Evolutionary conservation across 2,329 filamentous ascomycete genomes (phyloP), one percentile per base, ranked within the genome.

Genomic region (Diaporthe aspalathi): DNA sequence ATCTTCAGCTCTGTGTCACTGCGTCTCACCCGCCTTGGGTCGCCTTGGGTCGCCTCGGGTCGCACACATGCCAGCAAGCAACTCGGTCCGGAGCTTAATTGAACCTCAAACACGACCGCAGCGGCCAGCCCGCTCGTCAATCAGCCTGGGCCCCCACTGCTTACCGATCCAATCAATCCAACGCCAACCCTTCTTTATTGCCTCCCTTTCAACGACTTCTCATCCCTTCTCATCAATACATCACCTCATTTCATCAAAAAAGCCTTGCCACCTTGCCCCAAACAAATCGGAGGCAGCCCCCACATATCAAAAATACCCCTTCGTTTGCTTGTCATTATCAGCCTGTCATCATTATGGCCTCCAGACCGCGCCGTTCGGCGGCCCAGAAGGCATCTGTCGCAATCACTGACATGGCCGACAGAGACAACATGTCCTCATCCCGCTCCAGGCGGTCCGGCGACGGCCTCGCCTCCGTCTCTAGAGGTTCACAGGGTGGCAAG

Each of bases 371-470:
- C 70, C 82, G 84, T 75, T 84, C 83, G 56, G 84, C 84, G 29
- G 84, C 84, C 75, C 83, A 84, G 74, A 81, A 80, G 78, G 84
- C 84, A 67, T 84, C 80, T 47, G 79, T 79, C 50, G 83, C 82
- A 74, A 85, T 85, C 71, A 85, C 84, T 85, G 83, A 85, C 83
- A 82, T 86, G 79, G 84, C 83, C 77, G 84, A 86, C 73, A 85
- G 83, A 81, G 84, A 86, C 75, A 80, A 81, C 78, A 88, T 88
- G 86, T 85, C 87, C 63, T 83, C 82, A 62, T 80, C 82, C 72
- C 79, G 81, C 73, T 84, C 86, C 69, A 84, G 87, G 76, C 83
- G 87, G 75, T 84, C 85, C 70, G 85, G 76, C 83, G 86, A 82
- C 77, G 81, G 79, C 75, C 67, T 76, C 43, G 81, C 82, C 74